Base-by-base conservation (phyloP, 73 alveolate species). In the Paramecium octaurelia region DNA sequence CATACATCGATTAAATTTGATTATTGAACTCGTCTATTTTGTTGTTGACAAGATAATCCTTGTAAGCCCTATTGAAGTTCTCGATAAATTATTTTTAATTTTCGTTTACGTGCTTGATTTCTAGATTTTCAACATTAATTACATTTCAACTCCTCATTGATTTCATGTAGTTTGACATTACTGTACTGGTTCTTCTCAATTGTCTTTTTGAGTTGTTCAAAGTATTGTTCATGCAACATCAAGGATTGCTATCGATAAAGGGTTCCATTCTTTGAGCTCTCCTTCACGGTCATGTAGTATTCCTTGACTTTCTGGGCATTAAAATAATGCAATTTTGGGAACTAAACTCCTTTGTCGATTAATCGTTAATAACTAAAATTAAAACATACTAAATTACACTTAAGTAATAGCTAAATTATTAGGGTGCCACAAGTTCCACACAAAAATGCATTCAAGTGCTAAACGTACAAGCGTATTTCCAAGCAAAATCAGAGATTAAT, bases 381-480 rank as follows among this genome's bases (percentile, higher is more conserved):
- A 8, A 24, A 60, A 75, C 40, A 38, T 35, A 38, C 35, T 7
- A 18, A 54, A 27, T 27, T 64, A 64, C 84, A 64, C 46, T 64
- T 64, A 34, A 8, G n/a, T 64, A 27, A 64, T 64, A 1, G 84
- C 88, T 21, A 75, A 23, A 38, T 75, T 42, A 42, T 75, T 38
- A 8, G 58, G 88, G 21, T 75, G 88, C 88, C 88, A 75, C 38
- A 75, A 38, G 60, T 75, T 75, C 88, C 88, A 75, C 7, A 75
- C 88, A 20, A 75, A 75, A 36, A 75, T 75, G 21, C 88, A 1
- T 75, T 75, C 88, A 24, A 75, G 60, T 21, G 68, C 35, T 35
- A 75, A 42, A 21, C 88, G 38, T 20, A 75, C 18, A 1, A 75
- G 36, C 11, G 88, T 75, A 75, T 75, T 75, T 35, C 88, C 88